phyloP scores from a whole-genome alignment of 2,329 filamentous ascomycete species.

The Arthrobotrys sinensis region DNA sequence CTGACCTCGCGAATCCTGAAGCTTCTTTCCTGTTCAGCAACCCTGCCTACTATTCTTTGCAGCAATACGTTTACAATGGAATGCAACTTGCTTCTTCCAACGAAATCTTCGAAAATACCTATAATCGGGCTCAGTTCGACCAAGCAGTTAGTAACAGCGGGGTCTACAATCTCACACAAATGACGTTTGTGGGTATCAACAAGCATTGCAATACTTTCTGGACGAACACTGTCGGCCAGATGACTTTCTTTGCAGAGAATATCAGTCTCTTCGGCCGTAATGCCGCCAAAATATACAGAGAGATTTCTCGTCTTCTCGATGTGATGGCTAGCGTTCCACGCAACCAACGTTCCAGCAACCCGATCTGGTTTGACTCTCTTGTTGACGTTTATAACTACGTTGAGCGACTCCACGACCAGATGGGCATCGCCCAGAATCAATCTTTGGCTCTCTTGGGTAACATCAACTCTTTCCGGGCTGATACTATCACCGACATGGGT shows the following conservation, averaged over 20 bases:
- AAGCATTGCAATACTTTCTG: slow-evolving; percentile 48
- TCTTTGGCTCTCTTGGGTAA: slow-evolving; percentile 38
- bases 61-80: slow-evolving; percentile 52
- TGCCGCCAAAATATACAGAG: slow-evolving; percentile 38
- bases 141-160: slow-evolving; percentile 31
- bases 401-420: slow-evolving; percentile 54
- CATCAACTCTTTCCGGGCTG: slow-evolving; percentile 44
- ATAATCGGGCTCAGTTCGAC: slow-evolving; percentile 47
- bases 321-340: slow-evolving; percentile 32
- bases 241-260: slow-evolving; percentile 56
- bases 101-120: slow-evolving; percentile 43
- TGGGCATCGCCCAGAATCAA: slow-evolving; percentile 51
- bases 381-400: slow-evolving; percentile 52
- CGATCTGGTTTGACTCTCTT: slow-evolving; percentile 35
- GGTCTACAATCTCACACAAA: slow-evolving; percentile 41
- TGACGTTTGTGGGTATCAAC: slow-evolving; percentile 50
- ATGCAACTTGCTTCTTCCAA: slow-evolving; percentile 44
- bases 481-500: slow-evolving; percentile 52
- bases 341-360: slow-evolving; percentile 22
- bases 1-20: slow-evolving; percentile 41
- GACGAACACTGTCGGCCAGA: slow-evolving; percentile 51
- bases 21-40: slow-evolving; percentile 57
- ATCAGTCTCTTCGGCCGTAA: slow-evolving; percentile 51
- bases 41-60: slow-evolving; percentile 37
- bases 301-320: slow-evolving; percentile 37